These are phyloP conservation scores for Penicillium sp. DNA, from an alignment of 2,329 filamentous ascomycete genomes.

Conservation along the genomic window DNA sequence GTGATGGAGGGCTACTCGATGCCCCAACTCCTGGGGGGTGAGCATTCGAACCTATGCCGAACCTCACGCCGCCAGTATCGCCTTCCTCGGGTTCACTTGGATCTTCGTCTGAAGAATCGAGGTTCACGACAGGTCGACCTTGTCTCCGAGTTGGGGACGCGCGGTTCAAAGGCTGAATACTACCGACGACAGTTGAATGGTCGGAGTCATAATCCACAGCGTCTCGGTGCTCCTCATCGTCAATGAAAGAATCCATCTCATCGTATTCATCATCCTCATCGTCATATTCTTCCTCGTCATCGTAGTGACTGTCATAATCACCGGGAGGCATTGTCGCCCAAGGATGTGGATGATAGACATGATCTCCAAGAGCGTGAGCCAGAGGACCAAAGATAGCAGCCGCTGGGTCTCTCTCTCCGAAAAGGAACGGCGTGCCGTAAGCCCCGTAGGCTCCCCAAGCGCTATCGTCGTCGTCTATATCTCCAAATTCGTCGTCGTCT, in stretches of 20 bases:
- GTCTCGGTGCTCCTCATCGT: slow-evolving; percentile 28
- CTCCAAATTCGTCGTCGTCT: slow-evolving; percentile 36
- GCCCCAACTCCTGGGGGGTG: neutral
- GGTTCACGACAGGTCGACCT: slow-evolving; percentile 5
- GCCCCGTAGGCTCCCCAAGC: neutral
- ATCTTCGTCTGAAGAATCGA: slow-evolving; percentile 3
- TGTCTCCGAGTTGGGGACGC: neutral
- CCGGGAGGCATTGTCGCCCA: neutral
- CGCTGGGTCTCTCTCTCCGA: neutral
- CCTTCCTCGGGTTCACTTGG: slow-evolving; percentile 14
- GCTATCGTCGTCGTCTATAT: slow-evolving; percentile 27
- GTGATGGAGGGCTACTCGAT: neutral
- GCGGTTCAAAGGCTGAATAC: neutral
- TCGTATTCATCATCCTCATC: slow-evolving; percentile 32
- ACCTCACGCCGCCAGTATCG: slow-evolving; percentile 8
- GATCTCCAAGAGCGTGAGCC: neutral
- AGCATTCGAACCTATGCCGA: neutral
- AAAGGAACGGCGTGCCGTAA: neutral
- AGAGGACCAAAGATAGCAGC: slow-evolving; percentile 1
- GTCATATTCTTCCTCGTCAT: slow-evolving; percentile 17
- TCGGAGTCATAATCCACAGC: slow-evolving; percentile 32
- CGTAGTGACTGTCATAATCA: slow-evolving; percentile 19
- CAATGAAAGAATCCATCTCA: slow-evolving; percentile 40
- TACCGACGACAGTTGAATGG: slow-evolving; percentile 36
- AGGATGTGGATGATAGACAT: neutral